phyloP scores from a whole-genome alignment of 208 protist genomes.

The Trichomonas vaginalis region DNA sequence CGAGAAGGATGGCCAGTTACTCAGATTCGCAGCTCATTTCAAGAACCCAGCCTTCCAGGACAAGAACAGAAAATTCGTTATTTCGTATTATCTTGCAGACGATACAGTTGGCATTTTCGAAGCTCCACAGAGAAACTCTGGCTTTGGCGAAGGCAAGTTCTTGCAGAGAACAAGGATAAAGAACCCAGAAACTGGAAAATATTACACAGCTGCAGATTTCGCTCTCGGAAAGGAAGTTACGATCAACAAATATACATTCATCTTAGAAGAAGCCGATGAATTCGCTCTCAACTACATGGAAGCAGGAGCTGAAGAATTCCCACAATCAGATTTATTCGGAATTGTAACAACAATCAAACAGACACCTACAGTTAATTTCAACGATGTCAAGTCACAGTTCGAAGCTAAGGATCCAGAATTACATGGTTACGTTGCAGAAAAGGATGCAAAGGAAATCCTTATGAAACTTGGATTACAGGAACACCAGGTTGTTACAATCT shows the following conservation, averaged over 20 bases:
- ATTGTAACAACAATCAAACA: not conserved
- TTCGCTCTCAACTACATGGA: not conserved
- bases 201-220: conserved; percentile 17
- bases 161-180: conserved; percentile 20
- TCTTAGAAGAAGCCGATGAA: not conserved
- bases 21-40: conserved; percentile 29
- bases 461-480: not conserved
- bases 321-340: not conserved
- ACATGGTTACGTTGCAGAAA: not conserved
- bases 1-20: not conserved
- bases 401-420: not conserved
- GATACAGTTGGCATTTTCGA: conserved; percentile 26
- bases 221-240: not conserved
- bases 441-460: not conserved
- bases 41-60: conserved; percentile 21
- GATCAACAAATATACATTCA: not conserved
- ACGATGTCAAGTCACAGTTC: not conserved
- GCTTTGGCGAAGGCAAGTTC: conserved; percentile 33
- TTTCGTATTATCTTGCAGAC: conserved; percentile 27
- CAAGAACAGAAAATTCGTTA: conserved; percentile 19
- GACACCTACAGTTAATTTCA: not conserved
- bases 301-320: not conserved
- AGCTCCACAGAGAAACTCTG: conserved; percentile 26
- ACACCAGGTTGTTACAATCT: not conserved
- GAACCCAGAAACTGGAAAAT: conserved; percentile 3